phyloP scores from a whole-genome alignment of 2,329 filamentous ascomycete species.

The Beauveria rudraprayagi region DNA sequence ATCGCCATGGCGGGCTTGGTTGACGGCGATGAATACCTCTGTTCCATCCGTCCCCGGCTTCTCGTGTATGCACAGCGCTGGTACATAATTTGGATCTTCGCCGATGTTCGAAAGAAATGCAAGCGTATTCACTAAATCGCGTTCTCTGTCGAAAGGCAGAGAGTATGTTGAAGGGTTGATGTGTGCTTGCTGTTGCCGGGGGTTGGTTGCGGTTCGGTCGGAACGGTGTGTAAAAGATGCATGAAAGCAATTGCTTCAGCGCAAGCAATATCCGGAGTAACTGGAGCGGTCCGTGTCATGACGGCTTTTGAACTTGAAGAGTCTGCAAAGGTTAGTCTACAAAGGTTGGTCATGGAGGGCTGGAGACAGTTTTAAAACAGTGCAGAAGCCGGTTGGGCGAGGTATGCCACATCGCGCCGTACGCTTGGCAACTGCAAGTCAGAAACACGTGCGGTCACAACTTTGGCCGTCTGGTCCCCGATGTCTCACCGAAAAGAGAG shows the following conservation, averaged over 20 bases:
- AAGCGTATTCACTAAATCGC: neutral
- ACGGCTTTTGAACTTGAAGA: neutral
- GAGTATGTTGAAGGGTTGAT: neutral
- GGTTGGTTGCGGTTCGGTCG: neutral
- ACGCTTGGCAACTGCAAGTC: neutral
- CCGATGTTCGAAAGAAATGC: neutral
- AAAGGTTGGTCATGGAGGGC: neutral
- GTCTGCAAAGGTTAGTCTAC: neutral
- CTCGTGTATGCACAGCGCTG: no score
- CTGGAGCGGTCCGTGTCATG: neutral
- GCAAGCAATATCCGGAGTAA: neutral
- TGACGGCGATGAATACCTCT: no score
- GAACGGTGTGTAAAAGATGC: neutral
- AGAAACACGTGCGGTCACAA: neutral
- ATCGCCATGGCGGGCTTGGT: no score
- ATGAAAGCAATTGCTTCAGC: neutral
- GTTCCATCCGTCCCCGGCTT: no score
- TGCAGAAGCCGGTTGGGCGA: neutral
- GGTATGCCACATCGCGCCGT: neutral
- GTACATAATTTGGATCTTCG: neutral
- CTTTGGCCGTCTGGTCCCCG: neutral
- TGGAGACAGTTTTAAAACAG: neutral
- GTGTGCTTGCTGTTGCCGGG: neutral
- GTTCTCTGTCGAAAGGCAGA: neutral
- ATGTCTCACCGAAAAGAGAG: neutral